Conservation (phyloP, 1,284 basidiomycete species). For the Leccinum ambiguum region DNA sequence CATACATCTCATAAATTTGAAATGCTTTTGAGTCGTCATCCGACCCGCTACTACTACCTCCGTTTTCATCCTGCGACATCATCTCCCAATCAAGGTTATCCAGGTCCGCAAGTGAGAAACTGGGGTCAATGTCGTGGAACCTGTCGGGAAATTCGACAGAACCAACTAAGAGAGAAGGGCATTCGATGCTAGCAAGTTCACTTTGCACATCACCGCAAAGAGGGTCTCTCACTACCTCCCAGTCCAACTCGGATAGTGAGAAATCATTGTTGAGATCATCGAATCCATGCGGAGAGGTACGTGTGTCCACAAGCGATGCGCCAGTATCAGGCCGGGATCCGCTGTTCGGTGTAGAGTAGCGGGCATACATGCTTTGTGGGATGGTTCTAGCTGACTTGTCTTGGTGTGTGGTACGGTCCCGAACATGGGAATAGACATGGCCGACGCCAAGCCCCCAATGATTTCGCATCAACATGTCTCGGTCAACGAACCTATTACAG, state of each 20-base stretch:
- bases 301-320: neutral
- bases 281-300: neutral
- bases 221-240: too few relatives aligned
- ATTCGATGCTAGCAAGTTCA: too few relatives aligned
- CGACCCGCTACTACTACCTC: neutral
- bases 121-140: too few relatives aligned
- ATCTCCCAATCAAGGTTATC: neutral
- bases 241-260: neutral
- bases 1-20: constrained; percentile 2
- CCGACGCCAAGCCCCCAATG: neutral
- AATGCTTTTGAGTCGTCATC: neutral
- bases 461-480: too few relatives aligned
- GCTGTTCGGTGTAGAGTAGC: neutral
- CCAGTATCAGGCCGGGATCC: neutral
- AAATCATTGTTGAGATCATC: neutral
- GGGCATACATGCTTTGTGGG: neutral
- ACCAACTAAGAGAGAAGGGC: too few relatives aligned
- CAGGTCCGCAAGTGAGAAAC: neutral
- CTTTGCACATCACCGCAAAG: too few relatives aligned
- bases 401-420: neutral
- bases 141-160: too few relatives aligned
- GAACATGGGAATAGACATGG: neutral
- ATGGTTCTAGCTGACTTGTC: neutral
- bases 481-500: too few relatives aligned
- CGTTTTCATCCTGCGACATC: neutral